These are phyloP conservation scores for Wickerhamomyces sp. DNA, from an alignment of 1,139 yeast species.

Conservation along the genomic window DNA sequence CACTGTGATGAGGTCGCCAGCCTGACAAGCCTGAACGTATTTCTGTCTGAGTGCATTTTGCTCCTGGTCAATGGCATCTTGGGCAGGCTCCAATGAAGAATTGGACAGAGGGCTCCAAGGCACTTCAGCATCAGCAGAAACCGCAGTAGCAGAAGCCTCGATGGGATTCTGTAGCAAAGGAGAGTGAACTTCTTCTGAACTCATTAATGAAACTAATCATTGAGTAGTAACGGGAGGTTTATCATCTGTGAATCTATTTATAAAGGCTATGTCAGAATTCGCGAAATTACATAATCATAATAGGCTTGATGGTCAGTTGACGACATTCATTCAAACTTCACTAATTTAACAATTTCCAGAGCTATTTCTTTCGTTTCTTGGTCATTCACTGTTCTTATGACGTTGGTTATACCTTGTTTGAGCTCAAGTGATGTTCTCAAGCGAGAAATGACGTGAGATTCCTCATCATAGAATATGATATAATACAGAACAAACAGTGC, in stretches of 20 bases:
- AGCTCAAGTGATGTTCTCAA: slow-evolving; percentile 2
- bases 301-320: not conserved
- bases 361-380: slow-evolving; percentile 14
- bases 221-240: too few species aligned
- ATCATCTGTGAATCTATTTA: not conserved
- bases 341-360: slow-evolving; percentile 6
- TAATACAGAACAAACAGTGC: slow-evolving; percentile 32
- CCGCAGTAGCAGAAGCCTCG: not conserved
- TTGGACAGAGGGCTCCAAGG: slow-evolving; percentile 9
- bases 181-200: too few species aligned
- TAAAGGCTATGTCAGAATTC: not conserved
- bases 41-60: slow-evolving; percentile 41
- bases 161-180: too few species aligned
- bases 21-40: slow-evolving; percentile 42
- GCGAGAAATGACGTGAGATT: not conserved
- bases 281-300: slow-evolving; percentile 1
- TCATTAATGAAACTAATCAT: too few species aligned
- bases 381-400: slow-evolving; percentile 4
- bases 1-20: slow-evolving; percentile 42
- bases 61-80: slow-evolving; percentile 29
- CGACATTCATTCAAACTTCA: not conserved
- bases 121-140: not conserved
- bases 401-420: slow-evolving; percentile 3
- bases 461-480: slow-evolving; percentile 13
- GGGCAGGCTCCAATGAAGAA: slow-evolving; percentile 21